phyloP scores from a whole-genome alignment of 1,284 basidiomycete species.

The Trichosporon coremiiforme region DNA sequence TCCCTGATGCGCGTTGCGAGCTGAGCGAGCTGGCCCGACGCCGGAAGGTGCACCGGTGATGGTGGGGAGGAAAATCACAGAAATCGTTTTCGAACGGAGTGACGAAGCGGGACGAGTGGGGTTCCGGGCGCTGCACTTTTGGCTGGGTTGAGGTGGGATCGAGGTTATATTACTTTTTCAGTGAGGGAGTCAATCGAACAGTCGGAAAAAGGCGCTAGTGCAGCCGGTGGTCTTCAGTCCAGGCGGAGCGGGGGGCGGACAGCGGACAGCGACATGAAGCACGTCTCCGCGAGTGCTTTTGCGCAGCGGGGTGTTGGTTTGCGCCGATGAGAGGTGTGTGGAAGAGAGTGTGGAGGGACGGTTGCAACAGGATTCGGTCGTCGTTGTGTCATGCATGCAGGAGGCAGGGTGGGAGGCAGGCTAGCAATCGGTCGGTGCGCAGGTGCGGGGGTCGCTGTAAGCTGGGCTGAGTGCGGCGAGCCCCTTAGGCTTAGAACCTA shows the following conservation, averaged over 20 bases:
- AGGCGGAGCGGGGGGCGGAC: not conserved
- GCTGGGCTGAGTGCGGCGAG: slow-evolving; percentile 10
- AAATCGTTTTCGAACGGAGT: not conserved
- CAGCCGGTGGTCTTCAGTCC: not conserved
- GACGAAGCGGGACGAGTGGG: not conserved
- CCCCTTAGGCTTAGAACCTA: not conserved
- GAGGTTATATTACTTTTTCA: slow-evolving; percentile 22
- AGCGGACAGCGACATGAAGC: slow-evolving; percentile 5
- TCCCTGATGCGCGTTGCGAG: slow-evolving; percentile 18
- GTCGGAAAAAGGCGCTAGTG: not conserved
- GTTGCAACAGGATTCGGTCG: not conserved
- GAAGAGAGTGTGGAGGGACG: slow-evolving; percentile 3
- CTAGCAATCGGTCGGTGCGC: slow-evolving; percentile 9
- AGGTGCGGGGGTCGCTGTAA: not conserved
- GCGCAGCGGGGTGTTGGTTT: not conserved
- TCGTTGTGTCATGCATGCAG: slow-evolving; percentile 9
- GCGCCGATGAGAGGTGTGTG: not conserved
- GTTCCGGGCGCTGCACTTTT: not conserved
- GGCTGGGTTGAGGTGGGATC: not conserved
- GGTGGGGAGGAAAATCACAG: not conserved
- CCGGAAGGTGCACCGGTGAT: not conserved
- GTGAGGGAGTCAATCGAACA: slow-evolving; percentile 1
- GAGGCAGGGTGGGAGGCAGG: not conserved
- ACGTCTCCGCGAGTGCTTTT: slow-evolving; percentile 9
- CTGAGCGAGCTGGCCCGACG: not conserved